Conservation (phyloP, 1,284 basidiomycete genomes). For the Irpex sp. region DNA sequence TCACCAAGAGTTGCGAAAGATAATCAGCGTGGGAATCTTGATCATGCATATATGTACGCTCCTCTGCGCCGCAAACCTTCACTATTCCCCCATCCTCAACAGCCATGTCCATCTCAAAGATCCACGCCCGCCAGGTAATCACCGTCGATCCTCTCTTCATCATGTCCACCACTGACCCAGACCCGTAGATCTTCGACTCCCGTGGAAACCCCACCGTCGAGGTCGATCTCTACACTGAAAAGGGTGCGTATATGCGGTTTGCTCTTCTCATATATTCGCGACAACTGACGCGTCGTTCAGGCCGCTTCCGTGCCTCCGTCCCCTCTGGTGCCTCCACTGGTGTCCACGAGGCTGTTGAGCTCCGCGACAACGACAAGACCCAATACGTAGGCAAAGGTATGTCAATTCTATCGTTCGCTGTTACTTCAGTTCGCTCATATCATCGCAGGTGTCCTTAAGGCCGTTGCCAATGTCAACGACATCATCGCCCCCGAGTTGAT, state of each 20-base stretch:
- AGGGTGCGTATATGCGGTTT: conserved; percentile 49
- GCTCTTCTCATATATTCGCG: not conserved
- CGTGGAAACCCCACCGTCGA: conserved; percentile 96
- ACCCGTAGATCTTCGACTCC: conserved; percentile 90
- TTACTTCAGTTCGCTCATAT: not conserved
- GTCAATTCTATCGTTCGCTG: conserved; percentile 7
- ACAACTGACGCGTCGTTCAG: conserved; percentile 37
- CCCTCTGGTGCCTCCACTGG: conserved; percentile 99
- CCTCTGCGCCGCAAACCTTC: conserved; percentile 15
- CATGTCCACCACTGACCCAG: conserved; percentile 8
- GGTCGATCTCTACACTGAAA: conserved; percentile 87
- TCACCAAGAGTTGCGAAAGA: conserved; percentile 3
- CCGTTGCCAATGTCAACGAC: conserved; percentile 93
- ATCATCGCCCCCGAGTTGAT: conserved; percentile 89
- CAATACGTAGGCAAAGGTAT: conserved; percentile 94
- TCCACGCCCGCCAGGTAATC: conserved; percentile 84
- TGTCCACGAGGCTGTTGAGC: conserved; percentile 97
- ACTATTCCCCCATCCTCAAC: conserved; percentile 27
- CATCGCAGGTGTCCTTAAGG: conserved; percentile 81
- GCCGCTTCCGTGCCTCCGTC: conserved; percentile 92
- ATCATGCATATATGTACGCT: conserved; percentile 8
- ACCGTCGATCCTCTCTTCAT: not conserved
- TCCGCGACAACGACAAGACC: conserved; percentile 94
- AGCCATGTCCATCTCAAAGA: conserved; percentile 83
- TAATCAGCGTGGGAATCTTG: conserved; percentile 23